Conservation (phyloP, 1,284 basidiomycete species). For the Clitocybe nebularis region DNA sequence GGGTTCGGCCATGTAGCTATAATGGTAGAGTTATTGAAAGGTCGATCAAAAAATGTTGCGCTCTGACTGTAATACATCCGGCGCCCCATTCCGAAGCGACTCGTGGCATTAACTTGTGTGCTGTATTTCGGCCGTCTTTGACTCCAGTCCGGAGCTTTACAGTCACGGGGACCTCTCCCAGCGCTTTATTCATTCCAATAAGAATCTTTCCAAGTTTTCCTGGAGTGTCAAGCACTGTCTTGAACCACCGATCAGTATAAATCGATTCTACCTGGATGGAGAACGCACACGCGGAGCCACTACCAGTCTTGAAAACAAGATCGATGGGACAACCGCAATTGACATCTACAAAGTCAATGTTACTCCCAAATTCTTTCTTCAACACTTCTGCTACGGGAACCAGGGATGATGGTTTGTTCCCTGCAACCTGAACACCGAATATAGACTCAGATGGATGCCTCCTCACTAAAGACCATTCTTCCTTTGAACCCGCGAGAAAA, state of each 20-base stretch:
- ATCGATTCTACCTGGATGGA: slow-evolving; percentile 2
- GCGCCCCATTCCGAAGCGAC: slow-evolving; percentile 79
- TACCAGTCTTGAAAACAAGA: slow-evolving; percentile 89
- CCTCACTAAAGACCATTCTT: slow-evolving; percentile 89
- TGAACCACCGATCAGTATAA: slow-evolving; percentile 1
- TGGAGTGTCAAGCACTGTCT: slow-evolving; percentile 76
- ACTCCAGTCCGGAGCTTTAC: slow-evolving; percentile 94
- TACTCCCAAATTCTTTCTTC: slow-evolving; percentile 58
- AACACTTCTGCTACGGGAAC: slow-evolving; percentile 86
- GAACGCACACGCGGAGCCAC: slow-evolving; percentile 78
- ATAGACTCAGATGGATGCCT: slow-evolving; percentile 83
- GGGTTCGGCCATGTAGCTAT: slow-evolving; percentile 88
- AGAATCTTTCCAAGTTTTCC: slow-evolving; percentile 84
- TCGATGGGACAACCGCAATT: slow-evolving; percentile 99
- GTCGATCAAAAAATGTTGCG: background rate
- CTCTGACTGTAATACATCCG: slow-evolving; percentile 70
- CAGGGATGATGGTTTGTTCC: slow-evolving; percentile 72
- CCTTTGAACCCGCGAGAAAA: slow-evolving; percentile 77
- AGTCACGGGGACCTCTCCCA: slow-evolving; percentile 93
- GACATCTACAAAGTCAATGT: slow-evolving; percentile 89
- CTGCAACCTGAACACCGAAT: slow-evolving; percentile 91
- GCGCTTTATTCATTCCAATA: slow-evolving; percentile 87
- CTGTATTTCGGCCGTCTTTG: slow-evolving; percentile 80
- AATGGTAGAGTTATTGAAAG: slow-evolving; percentile 6
- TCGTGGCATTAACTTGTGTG: slow-evolving; percentile 90